Conservation (phyloP, 192 early-diverging fungal genomes). For the Coemansia sp. region DNA sequence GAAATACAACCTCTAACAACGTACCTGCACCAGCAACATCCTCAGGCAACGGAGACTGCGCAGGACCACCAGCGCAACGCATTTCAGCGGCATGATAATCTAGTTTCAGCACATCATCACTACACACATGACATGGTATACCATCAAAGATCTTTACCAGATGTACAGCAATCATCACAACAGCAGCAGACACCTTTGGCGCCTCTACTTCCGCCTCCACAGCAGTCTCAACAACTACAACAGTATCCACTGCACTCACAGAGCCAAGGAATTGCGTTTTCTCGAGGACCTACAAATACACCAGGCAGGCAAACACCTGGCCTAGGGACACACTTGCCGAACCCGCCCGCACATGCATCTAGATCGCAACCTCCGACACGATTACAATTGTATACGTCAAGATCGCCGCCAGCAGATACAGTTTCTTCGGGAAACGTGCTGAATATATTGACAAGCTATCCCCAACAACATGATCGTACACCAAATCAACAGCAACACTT, state of each 20-base stretch:
- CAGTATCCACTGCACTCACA: constrained; percentile 1
- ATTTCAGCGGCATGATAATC: constrained; percentile 10
- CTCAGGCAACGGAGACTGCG: constrained; percentile 1
- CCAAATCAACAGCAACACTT: constrained; percentile 1
- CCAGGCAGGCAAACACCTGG: background rate
- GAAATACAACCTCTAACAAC: constrained; percentile 38
- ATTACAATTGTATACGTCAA: constrained; percentile 6
- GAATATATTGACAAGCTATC: constrained; percentile 2
- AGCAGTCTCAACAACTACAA: constrained; percentile 10
- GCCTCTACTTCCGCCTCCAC: background rate
- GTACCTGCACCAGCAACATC: constrained; percentile 30
- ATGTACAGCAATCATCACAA: background rate
- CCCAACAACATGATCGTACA: background rate
- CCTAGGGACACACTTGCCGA: background rate
- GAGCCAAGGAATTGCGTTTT: constrained; percentile 17
- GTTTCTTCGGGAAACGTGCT: background rate
- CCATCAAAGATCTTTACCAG: constrained; percentile 13
- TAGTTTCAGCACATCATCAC: constrained; percentile 10
- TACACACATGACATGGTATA: constrained; percentile 14
- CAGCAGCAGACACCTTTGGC: background rate
- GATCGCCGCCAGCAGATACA: background rate
- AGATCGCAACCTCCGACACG: background rate
- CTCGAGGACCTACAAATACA: constrained; percentile 10
- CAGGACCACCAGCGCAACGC: constrained; percentile 10
- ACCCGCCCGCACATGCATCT: background rate